Evolutionary conservation across 495 filamentous ascomycete genomes (phyloP).

Genomic region (Neurospora pannonica): DNA sequence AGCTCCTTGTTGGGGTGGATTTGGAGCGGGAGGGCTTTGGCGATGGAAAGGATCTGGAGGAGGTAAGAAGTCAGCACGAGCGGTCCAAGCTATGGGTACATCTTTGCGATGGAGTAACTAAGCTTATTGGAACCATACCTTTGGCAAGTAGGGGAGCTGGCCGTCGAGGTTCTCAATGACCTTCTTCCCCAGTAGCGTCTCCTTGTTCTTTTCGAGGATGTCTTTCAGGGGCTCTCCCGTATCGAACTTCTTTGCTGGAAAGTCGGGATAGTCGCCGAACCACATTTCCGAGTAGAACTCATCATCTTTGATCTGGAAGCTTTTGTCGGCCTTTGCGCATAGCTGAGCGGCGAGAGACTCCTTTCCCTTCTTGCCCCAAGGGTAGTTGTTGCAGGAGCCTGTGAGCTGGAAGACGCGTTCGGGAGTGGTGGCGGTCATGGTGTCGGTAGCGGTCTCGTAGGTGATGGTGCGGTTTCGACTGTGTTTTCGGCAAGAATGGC

Average conservation of each 20-base stretch:
- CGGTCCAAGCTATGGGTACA: background rate
- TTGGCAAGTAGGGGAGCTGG: slow-evolving; percentile 67
- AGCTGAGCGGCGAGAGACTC: slow-evolving; percentile 61
- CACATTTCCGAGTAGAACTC: slow-evolving; percentile 61
- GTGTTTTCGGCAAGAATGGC: background rate
- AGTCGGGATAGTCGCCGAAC: slow-evolving; percentile 72
- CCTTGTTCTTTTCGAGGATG: slow-evolving; percentile 53
- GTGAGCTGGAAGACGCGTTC: slow-evolving; percentile 40
- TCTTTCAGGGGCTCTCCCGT: slow-evolving; percentile 57
- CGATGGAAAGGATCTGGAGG: slow-evolving; percentile 59
- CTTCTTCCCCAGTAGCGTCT: slow-evolving; percentile 53
- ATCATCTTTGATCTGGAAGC: slow-evolving; percentile 62
- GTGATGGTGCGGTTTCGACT: background rate
- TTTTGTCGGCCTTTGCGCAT: slow-evolving; percentile 53
- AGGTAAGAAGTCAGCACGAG: background rate
- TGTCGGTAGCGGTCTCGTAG: background rate
- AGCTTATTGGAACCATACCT: slow-evolving; percentile 30
- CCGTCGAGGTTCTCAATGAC: slow-evolving; percentile 54
- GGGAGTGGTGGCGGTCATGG: slow-evolving; percentile 4
- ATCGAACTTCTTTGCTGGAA: slow-evolving; percentile 52
- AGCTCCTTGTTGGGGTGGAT: slow-evolving; percentile 66
- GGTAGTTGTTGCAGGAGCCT: slow-evolving; percentile 46
- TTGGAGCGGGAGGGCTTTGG: slow-evolving; percentile 73
- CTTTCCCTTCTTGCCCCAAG: slow-evolving; percentile 62
- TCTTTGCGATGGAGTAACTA: background rate